Evolutionary conservation across 352 stramenopile genomes (phyloP).

Genomic region (Phytopythium kandeliae): DNA sequence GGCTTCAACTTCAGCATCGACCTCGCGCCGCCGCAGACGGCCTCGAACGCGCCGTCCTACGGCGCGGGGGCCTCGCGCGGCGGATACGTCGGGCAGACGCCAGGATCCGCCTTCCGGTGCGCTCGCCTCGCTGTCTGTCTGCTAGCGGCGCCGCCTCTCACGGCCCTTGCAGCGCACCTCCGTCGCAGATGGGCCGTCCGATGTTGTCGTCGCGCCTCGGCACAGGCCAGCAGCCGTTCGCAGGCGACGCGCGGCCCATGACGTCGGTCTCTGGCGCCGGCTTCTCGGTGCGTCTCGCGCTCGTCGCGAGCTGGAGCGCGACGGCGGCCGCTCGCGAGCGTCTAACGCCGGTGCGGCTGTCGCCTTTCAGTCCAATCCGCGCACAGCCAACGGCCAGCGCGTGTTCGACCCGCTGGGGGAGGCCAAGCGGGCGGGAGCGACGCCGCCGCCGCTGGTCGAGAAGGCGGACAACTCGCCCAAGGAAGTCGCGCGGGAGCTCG

Average conservation of each 20-base stretch:
- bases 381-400: conserved; percentile 57
- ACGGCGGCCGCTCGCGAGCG: too few relatives aligned
- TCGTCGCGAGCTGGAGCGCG: too few relatives aligned
- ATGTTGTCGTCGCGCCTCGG: conserved; percentile 54
- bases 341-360: background rate
- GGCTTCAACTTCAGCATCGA: conserved; percentile 90
- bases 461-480: conserved; percentile 92
- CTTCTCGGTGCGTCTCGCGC: conserved; percentile 71
- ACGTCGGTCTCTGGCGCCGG: conserved; percentile 91
- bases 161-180: conserved; percentile 20
- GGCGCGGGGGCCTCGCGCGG: conserved; percentile 45
- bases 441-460: conserved; percentile 74
- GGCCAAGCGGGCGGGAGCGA: conserved; percentile 64
- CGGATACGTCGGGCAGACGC: conserved; percentile 43
- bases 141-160: background rate
- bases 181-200: conserved; percentile 74
- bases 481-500: conserved; percentile 88
- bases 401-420: conserved; percentile 91
- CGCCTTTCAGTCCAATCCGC: conserved; percentile 82
- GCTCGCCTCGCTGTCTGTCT: background rate
- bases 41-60: conserved; percentile 48
- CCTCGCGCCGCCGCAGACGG: conserved; percentile 64
- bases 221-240: conserved; percentile 48
- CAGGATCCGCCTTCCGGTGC: conserved; percentile 67
- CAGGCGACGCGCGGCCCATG: conserved; percentile 85